Base-by-base conservation (phyloP, 345 rosid genomes). In the Acer negundo region DNA sequence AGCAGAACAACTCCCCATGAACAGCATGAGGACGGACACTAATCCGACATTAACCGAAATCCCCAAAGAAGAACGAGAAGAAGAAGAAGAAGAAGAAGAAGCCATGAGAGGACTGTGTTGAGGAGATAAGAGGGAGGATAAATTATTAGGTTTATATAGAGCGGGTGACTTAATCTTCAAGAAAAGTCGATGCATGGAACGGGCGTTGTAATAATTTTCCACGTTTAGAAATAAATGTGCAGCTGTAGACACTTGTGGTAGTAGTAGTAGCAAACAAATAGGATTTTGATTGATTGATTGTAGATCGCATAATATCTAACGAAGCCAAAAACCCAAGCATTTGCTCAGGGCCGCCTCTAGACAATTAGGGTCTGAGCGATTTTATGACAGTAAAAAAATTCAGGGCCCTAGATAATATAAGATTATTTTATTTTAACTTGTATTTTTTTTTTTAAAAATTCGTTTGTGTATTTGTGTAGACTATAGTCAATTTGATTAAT, bases 1-100 rank as follows among this genome's bases (percentile, higher is more conserved):
- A 42, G 93, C 89, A 59, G 46, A 63, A 28, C 81, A 77, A 69
- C 71, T 70, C 51, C 85, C 85, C 19, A 64, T 55, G n/a, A 80
- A 63, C 2, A 79, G n/a, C 78, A 82, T 55, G 58, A 85, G 26
- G 23, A 10, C 0, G 10, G 77, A 47, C n/a, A 69, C 75, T 71
- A 86, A 46, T 16, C 68, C 55, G 6, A 70, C 11, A 44, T 13
- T 4, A 44, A 55, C 11, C 7, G 10, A 22, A 59, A 56, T 15
- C 7, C 20, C 15, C 1, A 73, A 64, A 55, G 69, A 67, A 44
- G 72, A 56, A 53, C n/a, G 7, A 56, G 23, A n/a, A n/a, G n/a
- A n/a, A n/a, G n/a, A n/a, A n/a, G n/a, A n/a, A n/a, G n/a, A n/a
- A n/a, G n/a, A 42, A 38, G 3, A 38, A 42, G 46, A 42, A 42